Evolutionary conservation across 768 basidiomycete species (phyloP).

Genomic region (Hericium rajendrae): DNA sequence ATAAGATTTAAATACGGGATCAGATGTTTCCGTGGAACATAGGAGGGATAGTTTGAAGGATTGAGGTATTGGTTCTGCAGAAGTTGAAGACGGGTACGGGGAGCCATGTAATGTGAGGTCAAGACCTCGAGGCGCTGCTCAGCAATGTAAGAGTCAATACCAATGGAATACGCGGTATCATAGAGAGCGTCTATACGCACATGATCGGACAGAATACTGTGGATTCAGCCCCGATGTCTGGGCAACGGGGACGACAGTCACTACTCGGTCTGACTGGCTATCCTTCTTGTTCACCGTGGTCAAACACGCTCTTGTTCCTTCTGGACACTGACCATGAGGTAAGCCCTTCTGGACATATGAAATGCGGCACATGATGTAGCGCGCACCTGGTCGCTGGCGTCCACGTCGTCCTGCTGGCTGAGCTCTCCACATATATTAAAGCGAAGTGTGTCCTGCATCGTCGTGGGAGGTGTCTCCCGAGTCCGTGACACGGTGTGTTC

Average conservation of each 20-base stretch:
- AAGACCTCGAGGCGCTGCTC: constrained; percentile 43
- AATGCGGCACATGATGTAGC: neutral
- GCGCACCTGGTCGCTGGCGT: constrained; percentile 61
- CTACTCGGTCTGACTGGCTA: constrained; percentile 46
- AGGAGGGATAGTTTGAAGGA: constrained; percentile 50
- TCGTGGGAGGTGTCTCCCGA: constrained; percentile 55
- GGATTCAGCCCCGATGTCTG: constrained; percentile 23
- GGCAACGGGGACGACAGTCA: constrained; percentile 70
- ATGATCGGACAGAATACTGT: constrained; percentile 20
- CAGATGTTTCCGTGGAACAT: constrained; percentile 33
- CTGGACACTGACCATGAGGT: constrained; percentile 41
- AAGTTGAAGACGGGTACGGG: constrained; percentile 45
- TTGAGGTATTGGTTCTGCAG: constrained; percentile 37
- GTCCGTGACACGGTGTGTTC: constrained; percentile 41
- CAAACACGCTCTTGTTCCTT: constrained; percentile 66
- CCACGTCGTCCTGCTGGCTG: constrained; percentile 31
- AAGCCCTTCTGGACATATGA: neutral
- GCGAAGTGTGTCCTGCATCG: constrained; percentile 44
- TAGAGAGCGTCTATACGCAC: constrained; percentile 24
- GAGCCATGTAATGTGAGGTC: constrained; percentile 48
- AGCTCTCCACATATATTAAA: constrained; percentile 66
- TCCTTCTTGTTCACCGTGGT: constrained; percentile 55
- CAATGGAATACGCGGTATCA: constrained; percentile 1
- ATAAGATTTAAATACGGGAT: constrained; percentile 51
- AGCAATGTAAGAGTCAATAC: neutral